phyloP scores from a whole-genome alignment of 306 rosid species.

The Vachellia pachyceras region DNA sequence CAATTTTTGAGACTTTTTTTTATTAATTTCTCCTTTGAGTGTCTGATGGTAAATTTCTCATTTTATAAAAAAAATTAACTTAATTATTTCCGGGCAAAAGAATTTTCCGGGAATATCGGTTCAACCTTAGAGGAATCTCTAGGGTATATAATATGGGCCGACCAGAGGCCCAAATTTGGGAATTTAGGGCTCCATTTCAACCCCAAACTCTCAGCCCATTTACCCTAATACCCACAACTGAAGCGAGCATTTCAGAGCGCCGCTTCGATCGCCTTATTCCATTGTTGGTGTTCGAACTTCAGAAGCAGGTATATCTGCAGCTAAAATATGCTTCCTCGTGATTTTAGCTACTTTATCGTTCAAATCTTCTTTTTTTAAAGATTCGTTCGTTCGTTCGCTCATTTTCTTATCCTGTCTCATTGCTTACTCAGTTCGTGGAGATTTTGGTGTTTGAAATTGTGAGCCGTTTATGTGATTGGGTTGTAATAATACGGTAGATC shows the following conservation, averaged over 20 bases:
- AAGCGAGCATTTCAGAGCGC: neutral
- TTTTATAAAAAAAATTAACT: too few species aligned
- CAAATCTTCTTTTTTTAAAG: neutral
- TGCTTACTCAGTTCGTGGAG: neutral
- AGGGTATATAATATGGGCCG: neutral
- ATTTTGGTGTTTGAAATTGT: neutral
- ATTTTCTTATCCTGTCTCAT: neutral
- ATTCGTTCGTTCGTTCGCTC: neutral
- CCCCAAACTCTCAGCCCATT: neutral
- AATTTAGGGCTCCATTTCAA: slow-evolving; percentile 10
- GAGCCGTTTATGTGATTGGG: neutral
- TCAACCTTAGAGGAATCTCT: too few species aligned
- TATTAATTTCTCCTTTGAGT: too few species aligned
- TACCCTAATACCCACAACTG: neutral
- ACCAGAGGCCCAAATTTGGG: neutral
- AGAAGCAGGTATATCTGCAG: neutral
- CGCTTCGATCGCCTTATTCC: neutral
- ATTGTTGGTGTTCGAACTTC: neutral
- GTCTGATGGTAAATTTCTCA: too few species aligned
- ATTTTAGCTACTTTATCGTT: neutral
- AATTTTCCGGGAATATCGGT: too few species aligned
- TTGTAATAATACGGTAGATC: neutral
- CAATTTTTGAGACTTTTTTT: too few species aligned
- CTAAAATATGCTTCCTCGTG: neutral
- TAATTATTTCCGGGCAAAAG: too few species aligned